A percentile compares a stretch with the other conserved stretches of the same genome.
Conservation (phyloP, 2,329 filamentous ascomycete species). For the Ophiosphaerella herpotricha region DNA sequence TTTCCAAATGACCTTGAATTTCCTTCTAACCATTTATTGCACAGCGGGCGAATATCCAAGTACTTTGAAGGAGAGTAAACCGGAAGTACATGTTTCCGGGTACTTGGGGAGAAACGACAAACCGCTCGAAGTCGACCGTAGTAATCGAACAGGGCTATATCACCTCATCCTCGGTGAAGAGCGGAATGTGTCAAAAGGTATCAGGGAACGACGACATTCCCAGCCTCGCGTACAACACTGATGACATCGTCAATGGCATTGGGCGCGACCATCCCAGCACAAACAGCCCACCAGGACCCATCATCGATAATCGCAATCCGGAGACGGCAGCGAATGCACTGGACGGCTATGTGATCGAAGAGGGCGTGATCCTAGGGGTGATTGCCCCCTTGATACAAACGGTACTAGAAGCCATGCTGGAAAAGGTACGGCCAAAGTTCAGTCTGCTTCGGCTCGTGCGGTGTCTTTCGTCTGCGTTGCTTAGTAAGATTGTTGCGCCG, state of each 20-base stretch:
- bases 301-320: constrained; percentile 63
- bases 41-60: constrained; percentile 62
- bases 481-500: constrained; percentile 63
- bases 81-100: constrained; percentile 63
- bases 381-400: constrained; percentile 61
- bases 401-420: constrained; percentile 61
- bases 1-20: neutral
- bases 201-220: constrained; percentile 71
- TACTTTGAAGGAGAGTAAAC: constrained; percentile 52
- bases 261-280: constrained; percentile 57
- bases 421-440: constrained; percentile 46
- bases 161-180: constrained; percentile 67
- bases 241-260: constrained; percentile 61
- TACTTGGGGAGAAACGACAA: constrained; percentile 51
- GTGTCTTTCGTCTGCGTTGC: constrained; percentile 53
- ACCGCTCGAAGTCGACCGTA: constrained; percentile 24
- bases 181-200: constrained; percentile 60
- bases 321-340: constrained; percentile 53
- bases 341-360: constrained; percentile 68
- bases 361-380: constrained; percentile 64
- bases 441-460: constrained; percentile 19
- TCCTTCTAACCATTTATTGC: neutral
- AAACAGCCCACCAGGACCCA: constrained; percentile 62
- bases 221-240: constrained; percentile 67
- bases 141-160: constrained; percentile 65